A percentile compares a stretch with the other conserved stretches of the same genome.
Conservation (phyloP, 2,329 filamentous ascomycete species). For the Chaetothyriales sp. region DNA sequence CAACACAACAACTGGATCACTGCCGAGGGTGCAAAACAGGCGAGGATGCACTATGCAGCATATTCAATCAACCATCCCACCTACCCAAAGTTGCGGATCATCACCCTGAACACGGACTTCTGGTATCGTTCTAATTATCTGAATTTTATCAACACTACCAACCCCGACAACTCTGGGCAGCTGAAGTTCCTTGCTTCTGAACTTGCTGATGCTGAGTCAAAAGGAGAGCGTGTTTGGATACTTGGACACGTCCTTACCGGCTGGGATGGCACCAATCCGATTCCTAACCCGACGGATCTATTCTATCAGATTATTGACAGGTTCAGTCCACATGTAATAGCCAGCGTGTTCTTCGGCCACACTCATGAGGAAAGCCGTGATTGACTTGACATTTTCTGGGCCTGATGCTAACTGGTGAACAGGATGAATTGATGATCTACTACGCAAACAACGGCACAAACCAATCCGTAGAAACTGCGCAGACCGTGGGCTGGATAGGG, state of each 20-base stretch:
- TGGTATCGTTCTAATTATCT: slow-evolving; percentile 30
- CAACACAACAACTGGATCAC: slow-evolving; percentile 44
- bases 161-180: slow-evolving; percentile 38
- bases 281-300: slow-evolving; percentile 40
- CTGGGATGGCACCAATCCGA: slow-evolving; percentile 42
- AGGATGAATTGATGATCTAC: slow-evolving; percentile 40
- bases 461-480: slow-evolving; percentile 28
- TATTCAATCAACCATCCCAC: slow-evolving; percentile 39
- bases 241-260: slow-evolving; percentile 42
- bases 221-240: slow-evolving; percentile 41
- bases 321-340: slow-evolving; percentile 42
- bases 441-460: slow-evolving; percentile 40
- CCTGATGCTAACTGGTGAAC: neutral
- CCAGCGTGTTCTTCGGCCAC: slow-evolving; percentile 42
- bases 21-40: slow-evolving; percentile 31
- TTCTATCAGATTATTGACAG: slow-evolving; percentile 35
- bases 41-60: slow-evolving; percentile 41
- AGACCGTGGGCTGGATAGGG: slow-evolving; percentile 40
- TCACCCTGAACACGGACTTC: slow-evolving; percentile 42
- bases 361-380: slow-evolving; percentile 31
- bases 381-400: neutral
- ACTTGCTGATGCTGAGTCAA: slow-evolving; percentile 40
- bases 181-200: slow-evolving; percentile 39
- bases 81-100: slow-evolving; percentile 39
- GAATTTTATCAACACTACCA: slow-evolving; percentile 39